Evolutionary conservation across 2,329 filamentous ascomycete genomes (phyloP), one percentile per base, ranked within the genome.

Genomic region (Mycogone perniciosa): DNA sequence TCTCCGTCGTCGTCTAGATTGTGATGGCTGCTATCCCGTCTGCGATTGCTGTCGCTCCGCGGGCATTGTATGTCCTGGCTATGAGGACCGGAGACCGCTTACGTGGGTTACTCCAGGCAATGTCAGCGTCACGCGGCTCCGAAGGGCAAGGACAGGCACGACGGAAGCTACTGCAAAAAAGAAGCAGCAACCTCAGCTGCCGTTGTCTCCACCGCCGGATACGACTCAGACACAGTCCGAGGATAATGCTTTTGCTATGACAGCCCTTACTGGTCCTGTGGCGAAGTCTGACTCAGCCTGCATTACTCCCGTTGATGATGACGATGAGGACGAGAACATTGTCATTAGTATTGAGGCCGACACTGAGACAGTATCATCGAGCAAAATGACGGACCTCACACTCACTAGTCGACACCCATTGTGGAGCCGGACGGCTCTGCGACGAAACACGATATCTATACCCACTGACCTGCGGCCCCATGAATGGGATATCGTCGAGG

Each of bases 41-140:
- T 72, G 70, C 57, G 66, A 64, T 26, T 66, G 66, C 48, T 73
- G 70, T 46, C 57, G 60, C 27, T 52, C 43, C 0, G 55, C 57
- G 3, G 64, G 64, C 4, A 63, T 67, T 5, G 59, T 63, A 3
- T 73, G 70, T 48, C 69, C 70, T 2, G 69, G 70, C 2, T 72
- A 70, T 53, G 60, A 63, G 11, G 64, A 70, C 46, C 63, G 60
- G 46, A 64, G 68, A 52, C 70, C 69, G 7, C 53, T 65, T 10
- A 68, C 60, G 11, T 72, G 69, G 68, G 59, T 72, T 4, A 60
- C 65, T 11, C 67, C 68, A 1, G 68, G 68, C 2, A 65, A 56
- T 45, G 62, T 71, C 5, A 64, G 62, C 31, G 20, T 35, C 7
- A 34, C 48, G 6, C 42, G 48, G 4, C 29, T 13, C 27, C 48